These are phyloP conservation scores for Hygrocybe punicea DNA, from an alignment of 768 basidiomycete genomes.

Conservation along the genomic window DNA sequence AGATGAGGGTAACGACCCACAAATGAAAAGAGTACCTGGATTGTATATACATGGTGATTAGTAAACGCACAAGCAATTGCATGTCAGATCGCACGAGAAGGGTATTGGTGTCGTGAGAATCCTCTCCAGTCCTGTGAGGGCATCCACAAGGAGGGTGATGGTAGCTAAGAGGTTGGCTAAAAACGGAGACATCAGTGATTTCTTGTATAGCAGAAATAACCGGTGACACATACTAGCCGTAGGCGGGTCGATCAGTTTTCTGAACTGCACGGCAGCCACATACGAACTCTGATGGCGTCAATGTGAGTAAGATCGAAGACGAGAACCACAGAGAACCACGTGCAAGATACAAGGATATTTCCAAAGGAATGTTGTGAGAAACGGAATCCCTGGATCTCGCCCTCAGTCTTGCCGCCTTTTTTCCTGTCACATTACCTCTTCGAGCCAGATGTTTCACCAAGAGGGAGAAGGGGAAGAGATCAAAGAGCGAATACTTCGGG, in stretches of 20 bases:
- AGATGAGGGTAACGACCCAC: conserved; percentile 61
- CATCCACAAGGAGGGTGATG: conserved; percentile 57
- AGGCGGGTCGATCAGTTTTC: conserved; percentile 55
- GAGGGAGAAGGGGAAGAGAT: conserved; percentile 65
- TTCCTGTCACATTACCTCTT: conserved; percentile 55
- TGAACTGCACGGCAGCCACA: conserved; percentile 54
- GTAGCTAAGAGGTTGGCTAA: conserved; percentile 47
- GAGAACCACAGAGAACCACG: conserved; percentile 15
- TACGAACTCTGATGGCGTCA: conserved; percentile 55
- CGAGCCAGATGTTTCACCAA: conserved; percentile 46
- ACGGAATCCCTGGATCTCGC: conserved; percentile 47
- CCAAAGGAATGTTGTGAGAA: conserved; percentile 59
- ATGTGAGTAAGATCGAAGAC: neutral
- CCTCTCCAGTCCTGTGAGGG: conserved; percentile 65
- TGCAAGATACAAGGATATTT: conserved; percentile 66
- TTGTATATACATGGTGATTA: neutral
- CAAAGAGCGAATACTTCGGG: conserved; percentile 57
- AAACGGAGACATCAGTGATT: neutral
- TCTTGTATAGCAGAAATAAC: conserved; percentile 1
- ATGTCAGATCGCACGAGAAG: conserved; percentile 50
- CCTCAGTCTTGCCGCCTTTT: conserved; percentile 53
- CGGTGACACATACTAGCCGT: conserved; percentile 50
- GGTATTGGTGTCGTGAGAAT: conserved; percentile 76
- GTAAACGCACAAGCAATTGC: neutral
- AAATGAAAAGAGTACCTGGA: conserved; percentile 63